A percentile compares a stretch with the other conserved stretches of the same genome.
phyloP scores from a whole-genome alignment of 176 grass and related monocot species.

The Rhipidocladum racemiflorum region DNA sequence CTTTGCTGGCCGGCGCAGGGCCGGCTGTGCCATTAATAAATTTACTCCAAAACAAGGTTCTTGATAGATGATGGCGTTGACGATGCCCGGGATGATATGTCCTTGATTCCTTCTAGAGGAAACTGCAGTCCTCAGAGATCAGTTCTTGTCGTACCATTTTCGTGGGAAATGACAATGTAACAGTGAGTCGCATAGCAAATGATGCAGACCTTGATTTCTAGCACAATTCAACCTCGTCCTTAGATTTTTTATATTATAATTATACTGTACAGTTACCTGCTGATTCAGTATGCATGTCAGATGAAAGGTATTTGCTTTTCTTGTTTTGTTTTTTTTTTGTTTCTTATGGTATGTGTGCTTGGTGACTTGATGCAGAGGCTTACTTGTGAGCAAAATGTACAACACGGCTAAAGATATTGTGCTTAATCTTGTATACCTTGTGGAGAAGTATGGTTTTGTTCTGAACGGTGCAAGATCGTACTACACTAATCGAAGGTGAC shows the following conservation, averaged over 20 bases:
- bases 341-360: not conserved
- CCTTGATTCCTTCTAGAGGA: not conserved
- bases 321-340: constrained; percentile 12
- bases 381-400: constrained; percentile 95
- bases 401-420: constrained; percentile 73
- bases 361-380: constrained; percentile 52
- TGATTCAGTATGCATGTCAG: not conserved
- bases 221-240: not conserved
- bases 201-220: not conserved
- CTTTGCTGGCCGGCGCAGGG: not conserved
- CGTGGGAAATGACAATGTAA: not conserved
- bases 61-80: not conserved
- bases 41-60: not conserved
- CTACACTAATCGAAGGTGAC: constrained; percentile 92
- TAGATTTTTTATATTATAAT: not conserved
- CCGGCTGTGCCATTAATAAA: not conserved
- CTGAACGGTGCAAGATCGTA: constrained; percentile 80
- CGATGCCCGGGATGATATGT: not conserved
- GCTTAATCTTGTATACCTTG: constrained; percentile 68
- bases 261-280: not conserved
- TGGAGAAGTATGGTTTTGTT: constrained; percentile 79
- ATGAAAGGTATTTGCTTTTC: not conserved
- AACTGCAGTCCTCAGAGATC: not conserved
- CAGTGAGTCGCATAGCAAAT: not conserved
- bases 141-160: not conserved